Evolutionary conservation across 2,329 filamentous ascomycete species (phyloP), one percentile per base, ranked within the genome.

Genomic region (Colletotrichum sp.): DNA sequence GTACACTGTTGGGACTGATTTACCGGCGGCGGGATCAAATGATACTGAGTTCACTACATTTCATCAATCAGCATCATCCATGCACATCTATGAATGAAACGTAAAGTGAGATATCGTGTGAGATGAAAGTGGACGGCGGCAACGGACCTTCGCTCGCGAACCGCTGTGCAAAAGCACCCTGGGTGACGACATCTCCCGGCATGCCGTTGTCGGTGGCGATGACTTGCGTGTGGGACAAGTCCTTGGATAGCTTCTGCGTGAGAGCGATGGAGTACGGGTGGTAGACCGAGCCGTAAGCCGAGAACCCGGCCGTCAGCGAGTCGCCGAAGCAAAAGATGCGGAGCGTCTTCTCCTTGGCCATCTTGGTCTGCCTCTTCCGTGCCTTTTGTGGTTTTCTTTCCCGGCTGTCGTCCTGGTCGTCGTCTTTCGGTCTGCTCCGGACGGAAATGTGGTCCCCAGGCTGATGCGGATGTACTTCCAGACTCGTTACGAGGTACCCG

Each of bases 281-380:
- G 60, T 84, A 85, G 67, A 76, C 80, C 16, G 83, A 67, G 24
- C 89, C 90, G 62, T 78, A 83, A 74, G 77, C 68, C 34, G 86
- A 85, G 81, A 85, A 92, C 57, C 92, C 92, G 15, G 86, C 87
- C 8, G 92, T 93, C 62, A 94, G 88, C 52, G 91, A 93, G 86
- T 93, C 88, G 82, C 92, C 92, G 82, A 93, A 91, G 85, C 92
- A 93, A 76, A 93, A 88, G 80, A 93, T 89, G 79, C 88, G 86
- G 32, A 92, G 85, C 34, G 84, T 76, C 70, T 63, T 70, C n/a
- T 65, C 71, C 34, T 62, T 59, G 44, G 67, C 32, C 71, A 75
- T 75, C 6, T 26, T 67, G n/a, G 24, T 18, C 36, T 44, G 8
- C 21, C 57, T 16, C 24, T 30, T 30, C 55, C 9, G 21, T 59